phyloP scores from a whole-genome alignment of 805 yeast genomes.

The Myxozyma vanderwaltii region DNA sequence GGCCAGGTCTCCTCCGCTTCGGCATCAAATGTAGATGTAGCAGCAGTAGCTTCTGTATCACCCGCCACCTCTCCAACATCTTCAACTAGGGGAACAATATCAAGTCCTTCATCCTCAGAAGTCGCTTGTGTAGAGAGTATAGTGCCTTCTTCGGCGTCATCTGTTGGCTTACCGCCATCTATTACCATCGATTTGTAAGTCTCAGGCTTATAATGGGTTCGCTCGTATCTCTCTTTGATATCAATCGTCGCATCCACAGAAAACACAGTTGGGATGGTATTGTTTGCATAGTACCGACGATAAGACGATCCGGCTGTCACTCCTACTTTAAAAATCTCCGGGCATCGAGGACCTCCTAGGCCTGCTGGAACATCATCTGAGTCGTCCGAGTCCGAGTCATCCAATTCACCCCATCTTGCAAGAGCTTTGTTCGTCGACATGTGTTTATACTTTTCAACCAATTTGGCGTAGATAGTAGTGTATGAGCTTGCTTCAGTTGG shows the following conservation, averaged over 20 bases:
- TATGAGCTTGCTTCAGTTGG: constrained; percentile 57
- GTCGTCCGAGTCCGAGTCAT: background rate
- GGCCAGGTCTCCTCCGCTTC: constrained; percentile 12
- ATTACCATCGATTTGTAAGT: constrained; percentile 4
- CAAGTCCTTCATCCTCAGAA: background rate
- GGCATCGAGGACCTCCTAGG: constrained; percentile 13
- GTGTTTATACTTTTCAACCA: constrained; percentile 43
- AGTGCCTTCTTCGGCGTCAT: background rate
- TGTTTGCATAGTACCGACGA: background rate
- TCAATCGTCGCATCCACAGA: constrained; percentile 6
- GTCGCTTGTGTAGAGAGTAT: background rate
- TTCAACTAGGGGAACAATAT: background rate
- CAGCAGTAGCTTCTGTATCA: background rate
- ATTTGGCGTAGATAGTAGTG: constrained; percentile 58
- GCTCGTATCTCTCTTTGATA: constrained; percentile 15
- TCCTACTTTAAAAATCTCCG: constrained; percentile 18
- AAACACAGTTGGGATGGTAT: constrained; percentile 11
- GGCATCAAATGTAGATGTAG: constrained; percentile 3
- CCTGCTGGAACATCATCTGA: background rate
- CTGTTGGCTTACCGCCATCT: constrained; percentile 10
- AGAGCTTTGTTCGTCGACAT: constrained; percentile 26
- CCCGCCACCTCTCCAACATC: background rate
- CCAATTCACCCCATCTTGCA: constrained; percentile 19
- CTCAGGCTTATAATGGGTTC: background rate
- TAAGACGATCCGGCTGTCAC: background rate